Conservation (phyloP, 441 rosid genomes). For the Pelargonium cotyledonis region DNA sequence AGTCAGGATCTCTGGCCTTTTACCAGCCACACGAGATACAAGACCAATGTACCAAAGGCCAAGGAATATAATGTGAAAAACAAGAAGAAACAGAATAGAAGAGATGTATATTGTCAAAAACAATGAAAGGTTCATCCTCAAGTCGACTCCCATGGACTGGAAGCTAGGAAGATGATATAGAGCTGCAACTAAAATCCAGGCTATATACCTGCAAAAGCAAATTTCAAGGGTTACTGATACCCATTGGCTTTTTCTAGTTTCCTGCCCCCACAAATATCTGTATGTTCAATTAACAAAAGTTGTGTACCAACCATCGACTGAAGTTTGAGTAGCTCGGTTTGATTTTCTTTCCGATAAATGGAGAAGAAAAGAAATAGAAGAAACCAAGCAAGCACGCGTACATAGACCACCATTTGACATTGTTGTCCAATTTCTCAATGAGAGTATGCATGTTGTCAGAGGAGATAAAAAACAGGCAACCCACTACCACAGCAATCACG, state of each 20-base stretch:
- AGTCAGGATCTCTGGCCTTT: slow-evolving; percentile 84
- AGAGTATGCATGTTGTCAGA: slow-evolving; percentile 96
- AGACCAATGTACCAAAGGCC: slow-evolving; percentile 92
- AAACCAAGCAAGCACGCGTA: slow-evolving; percentile 94
- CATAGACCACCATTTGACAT: slow-evolving; percentile 98
- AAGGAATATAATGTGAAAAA: slow-evolving; percentile 84
- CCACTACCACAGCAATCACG: slow-evolving; percentile 79
- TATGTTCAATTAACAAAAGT: slow-evolving; percentile 11
- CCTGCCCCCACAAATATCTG: not conserved
- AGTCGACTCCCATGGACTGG: slow-evolving; percentile 96
- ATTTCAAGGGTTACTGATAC: slow-evolving; percentile 13
- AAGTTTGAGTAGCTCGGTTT: slow-evolving; percentile 93
- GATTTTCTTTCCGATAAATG: slow-evolving; percentile 85
- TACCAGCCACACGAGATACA: slow-evolving; percentile 94
- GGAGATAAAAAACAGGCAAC: slow-evolving; percentile 91
- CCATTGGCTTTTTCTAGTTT: slow-evolving; percentile 5
- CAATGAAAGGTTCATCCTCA: slow-evolving; percentile 98
- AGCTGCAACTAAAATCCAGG: slow-evolving; percentile 98
- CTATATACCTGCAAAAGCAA: slow-evolving; percentile 66
- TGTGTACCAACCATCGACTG: slow-evolving; percentile 74
- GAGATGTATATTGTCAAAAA: slow-evolving; percentile 80
- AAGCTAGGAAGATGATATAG: slow-evolving; percentile 97
- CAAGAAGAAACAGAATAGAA: slow-evolving; percentile 84
- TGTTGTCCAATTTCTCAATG: slow-evolving; percentile 73
- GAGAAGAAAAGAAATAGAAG: slow-evolving; percentile 98